These are phyloP conservation scores for Xanthoconium separans DNA, from an alignment of 1,284 basidiomycete genomes.

Conservation along the genomic window DNA sequence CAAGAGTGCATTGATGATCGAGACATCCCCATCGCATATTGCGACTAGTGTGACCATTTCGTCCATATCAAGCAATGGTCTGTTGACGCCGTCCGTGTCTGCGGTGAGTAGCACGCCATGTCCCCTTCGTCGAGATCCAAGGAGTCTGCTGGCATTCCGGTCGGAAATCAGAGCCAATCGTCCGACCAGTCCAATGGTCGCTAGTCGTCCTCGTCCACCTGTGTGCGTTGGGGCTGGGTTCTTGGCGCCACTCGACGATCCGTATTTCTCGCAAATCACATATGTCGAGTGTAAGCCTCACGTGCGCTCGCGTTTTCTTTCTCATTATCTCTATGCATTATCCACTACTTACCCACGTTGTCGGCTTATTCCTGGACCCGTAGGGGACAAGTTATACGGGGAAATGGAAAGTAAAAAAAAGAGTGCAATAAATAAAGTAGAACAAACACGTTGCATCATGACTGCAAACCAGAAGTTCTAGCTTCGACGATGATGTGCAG, in stretches of 20 bases:
- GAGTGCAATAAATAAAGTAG: neutral
- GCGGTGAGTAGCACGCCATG: slow-evolving; percentile 39
- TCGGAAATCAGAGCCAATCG: slow-evolving; percentile 63
- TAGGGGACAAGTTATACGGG: too few species aligned
- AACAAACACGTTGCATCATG: neutral
- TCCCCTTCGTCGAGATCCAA: slow-evolving; percentile 74
- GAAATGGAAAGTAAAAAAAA: too few species aligned
- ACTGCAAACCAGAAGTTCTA: too few species aligned
- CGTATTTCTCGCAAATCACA: slow-evolving; percentile 18
- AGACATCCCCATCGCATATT: slow-evolving; percentile 46
- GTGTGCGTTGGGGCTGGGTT: slow-evolving; percentile 25
- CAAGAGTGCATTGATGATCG: slow-evolving; percentile 38
- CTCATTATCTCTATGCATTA: slow-evolving; percentile 34
- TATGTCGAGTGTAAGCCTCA: slow-evolving; percentile 22
- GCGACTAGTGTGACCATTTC: slow-evolving; percentile 50
- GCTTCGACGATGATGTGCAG: neutral
- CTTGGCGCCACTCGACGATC: slow-evolving; percentile 15
- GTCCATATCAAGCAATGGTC: slow-evolving; percentile 44
- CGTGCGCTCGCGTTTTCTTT: neutral
- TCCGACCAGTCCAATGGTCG: slow-evolving; percentile 48
- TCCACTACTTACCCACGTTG: slow-evolving; percentile 17
- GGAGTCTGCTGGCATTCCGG: slow-evolving; percentile 69
- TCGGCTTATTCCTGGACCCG: too few species aligned
- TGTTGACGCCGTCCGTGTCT: slow-evolving; percentile 61
- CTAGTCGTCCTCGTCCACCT: slow-evolving; percentile 17